phyloP scores from a whole-genome alignment of 805 yeast species.

The Pichia kluyveri region DNA sequence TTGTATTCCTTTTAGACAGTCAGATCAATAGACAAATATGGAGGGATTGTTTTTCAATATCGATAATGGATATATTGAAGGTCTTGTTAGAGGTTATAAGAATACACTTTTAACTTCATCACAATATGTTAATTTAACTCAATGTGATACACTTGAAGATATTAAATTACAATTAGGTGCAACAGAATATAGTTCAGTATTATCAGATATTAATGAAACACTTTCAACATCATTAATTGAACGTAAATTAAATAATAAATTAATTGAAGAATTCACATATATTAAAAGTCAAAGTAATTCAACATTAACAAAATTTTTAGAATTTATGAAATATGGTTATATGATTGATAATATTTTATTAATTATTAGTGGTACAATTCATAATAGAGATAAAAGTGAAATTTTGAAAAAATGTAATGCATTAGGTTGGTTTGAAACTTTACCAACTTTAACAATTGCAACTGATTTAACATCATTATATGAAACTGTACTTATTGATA shows the following conservation, averaged over 20 bases:
- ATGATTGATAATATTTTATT: constrained; percentile 97
- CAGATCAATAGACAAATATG: constrained; percentile 34
- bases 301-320: constrained; percentile 74
- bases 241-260: constrained; percentile 61
- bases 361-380: constrained; percentile 95
- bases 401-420: constrained; percentile 91
- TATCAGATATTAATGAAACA: constrained; percentile 75
- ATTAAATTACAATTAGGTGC: constrained; percentile 88
- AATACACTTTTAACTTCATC: constrained; percentile 67
- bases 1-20: background rate
- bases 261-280: constrained; percentile 79
- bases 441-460: constrained; percentile 91
- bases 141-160: constrained; percentile 93
- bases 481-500: constrained; percentile 86
- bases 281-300: constrained; percentile 78
- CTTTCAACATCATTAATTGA: constrained; percentile 83
- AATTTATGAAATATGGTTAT: constrained; percentile 88
- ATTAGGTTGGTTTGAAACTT: constrained; percentile 95
- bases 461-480: constrained; percentile 92
- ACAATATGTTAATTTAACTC: constrained; percentile 88
- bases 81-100: constrained; percentile 88
- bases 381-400: constrained; percentile 85
- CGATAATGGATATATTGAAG: constrained; percentile 87
- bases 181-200: constrained; percentile 90
- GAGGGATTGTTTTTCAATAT: constrained; percentile 91